Evolutionary conservation across 257 asterid species (phyloP).

Genomic region (Forsythia viridissima): DNA sequence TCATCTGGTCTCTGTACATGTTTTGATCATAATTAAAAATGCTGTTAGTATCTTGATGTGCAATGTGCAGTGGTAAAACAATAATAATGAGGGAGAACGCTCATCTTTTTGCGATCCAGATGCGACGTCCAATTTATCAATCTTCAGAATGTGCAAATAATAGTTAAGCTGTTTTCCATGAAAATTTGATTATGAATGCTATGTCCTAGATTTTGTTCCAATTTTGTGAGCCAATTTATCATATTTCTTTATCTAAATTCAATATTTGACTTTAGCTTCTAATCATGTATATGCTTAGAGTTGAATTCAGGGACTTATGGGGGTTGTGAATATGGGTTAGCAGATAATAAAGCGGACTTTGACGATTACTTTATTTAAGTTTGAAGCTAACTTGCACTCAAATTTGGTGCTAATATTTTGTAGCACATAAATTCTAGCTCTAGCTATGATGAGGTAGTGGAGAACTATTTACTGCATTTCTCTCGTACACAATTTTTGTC

Average conservation of each 20-base stretch:
- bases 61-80: background rate
- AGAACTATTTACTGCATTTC: background rate
- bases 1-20: background rate
- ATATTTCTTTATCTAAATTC: background rate
- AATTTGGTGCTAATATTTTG: background rate
- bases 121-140: background rate
- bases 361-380: background rate
- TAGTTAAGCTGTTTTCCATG: background rate
- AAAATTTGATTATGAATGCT: background rate
- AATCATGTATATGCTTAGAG: background rate
- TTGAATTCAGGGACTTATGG: background rate
- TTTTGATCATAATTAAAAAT: background rate
- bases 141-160: background rate
- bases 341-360: background rate
- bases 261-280: background rate
- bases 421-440: background rate
- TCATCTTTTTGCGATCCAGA: background rate
- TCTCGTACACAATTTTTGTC: background rate
- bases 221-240: background rate
- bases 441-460: background rate
- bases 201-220: background rate
- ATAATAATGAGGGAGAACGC: background rate
- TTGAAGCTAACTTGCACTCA: background rate
- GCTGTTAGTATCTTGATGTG: background rate
- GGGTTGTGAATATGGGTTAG: background rate